Evolutionary conservation across 2,329 filamentous ascomycete genomes (phyloP).

Genomic region (Didymella pomorum): DNA sequence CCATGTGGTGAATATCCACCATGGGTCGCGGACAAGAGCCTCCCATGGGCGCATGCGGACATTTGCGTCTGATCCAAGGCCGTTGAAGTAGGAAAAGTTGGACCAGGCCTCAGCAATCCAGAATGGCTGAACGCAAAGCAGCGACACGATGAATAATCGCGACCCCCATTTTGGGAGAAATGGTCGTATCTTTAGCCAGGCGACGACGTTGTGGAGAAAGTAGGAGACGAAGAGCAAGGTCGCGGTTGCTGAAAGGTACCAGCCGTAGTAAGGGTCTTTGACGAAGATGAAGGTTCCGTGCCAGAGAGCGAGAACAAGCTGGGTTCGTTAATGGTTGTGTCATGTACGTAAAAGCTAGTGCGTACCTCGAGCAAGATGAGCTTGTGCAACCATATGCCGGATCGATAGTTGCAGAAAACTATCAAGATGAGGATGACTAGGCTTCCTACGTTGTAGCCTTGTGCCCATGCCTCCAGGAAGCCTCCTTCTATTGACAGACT

Average conservation of each 20-base stretch:
- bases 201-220: slow-evolving; percentile 47
- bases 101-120: slow-evolving; percentile 49
- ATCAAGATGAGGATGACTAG: slow-evolving; percentile 47
- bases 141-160: slow-evolving; percentile 42
- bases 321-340: slow-evolving; percentile 15
- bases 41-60: slow-evolving; percentile 43
- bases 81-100: slow-evolving; percentile 49
- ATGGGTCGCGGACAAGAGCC: slow-evolving; percentile 44
- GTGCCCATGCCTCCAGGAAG: slow-evolving; percentile 47
- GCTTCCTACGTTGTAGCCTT: slow-evolving; percentile 49
- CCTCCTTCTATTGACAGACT: slow-evolving; percentile 41
- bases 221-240: slow-evolving; percentile 48
- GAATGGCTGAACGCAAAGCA: slow-evolving; percentile 46
- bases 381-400: slow-evolving; percentile 46
- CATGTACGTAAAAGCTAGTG: neutral
- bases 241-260: slow-evolving; percentile 47
- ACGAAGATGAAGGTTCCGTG: slow-evolving; percentile 49
- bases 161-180: slow-evolving; percentile 48
- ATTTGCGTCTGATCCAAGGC: slow-evolving; percentile 41
- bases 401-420: slow-evolving; percentile 49
- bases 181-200: slow-evolving; percentile 48
- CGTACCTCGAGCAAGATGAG: slow-evolving; percentile 47
- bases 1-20: slow-evolving; percentile 51
- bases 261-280: slow-evolving; percentile 43
- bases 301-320: slow-evolving; percentile 49